Evolutionary conservation across 768 basidiomycete species (phyloP).

Genomic region (Phlebiopsis flavidoalba): DNA sequence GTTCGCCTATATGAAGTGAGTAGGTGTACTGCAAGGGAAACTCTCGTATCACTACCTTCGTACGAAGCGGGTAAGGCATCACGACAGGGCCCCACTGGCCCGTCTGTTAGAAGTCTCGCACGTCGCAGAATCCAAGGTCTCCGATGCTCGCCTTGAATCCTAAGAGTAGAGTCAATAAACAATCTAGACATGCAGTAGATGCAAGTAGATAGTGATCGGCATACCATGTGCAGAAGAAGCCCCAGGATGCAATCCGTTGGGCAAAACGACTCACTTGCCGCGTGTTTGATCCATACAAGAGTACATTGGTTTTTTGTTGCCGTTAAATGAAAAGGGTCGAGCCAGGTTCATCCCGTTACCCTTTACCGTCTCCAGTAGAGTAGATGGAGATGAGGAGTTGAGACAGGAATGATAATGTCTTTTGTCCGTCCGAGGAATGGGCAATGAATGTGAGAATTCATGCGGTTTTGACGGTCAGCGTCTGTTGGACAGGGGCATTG

Average conservation of each 20-base stretch:
- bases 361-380: neutral
- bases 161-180: slow-evolving; percentile 20
- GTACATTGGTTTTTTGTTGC: slow-evolving; percentile 26
- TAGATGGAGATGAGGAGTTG: slow-evolving; percentile 13
- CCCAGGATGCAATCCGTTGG: slow-evolving; percentile 37
- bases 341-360: neutral
- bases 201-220: no score
- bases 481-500: slow-evolving; percentile 37
- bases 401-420: slow-evolving; percentile 20
- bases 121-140: slow-evolving; percentile 35
- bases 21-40: neutral
- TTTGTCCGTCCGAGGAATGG: slow-evolving; percentile 15
- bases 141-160: slow-evolving; percentile 36
- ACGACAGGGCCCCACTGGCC: slow-evolving; percentile 41
- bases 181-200: no score
- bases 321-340: neutral
- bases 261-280: slow-evolving; percentile 44
- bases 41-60: slow-evolving; percentile 26
- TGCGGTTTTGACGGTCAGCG: slow-evolving; percentile 44
- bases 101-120: slow-evolving; percentile 35
- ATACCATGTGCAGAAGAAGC: slow-evolving; percentile 33
- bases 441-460: slow-evolving; percentile 34
- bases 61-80: slow-evolving; percentile 44
- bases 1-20: slow-evolving; percentile 24
- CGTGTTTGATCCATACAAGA: slow-evolving; percentile 45